Conservation (phyloP, 192 early-diverging fungal genomes). For the Podila minutissima region DNA sequence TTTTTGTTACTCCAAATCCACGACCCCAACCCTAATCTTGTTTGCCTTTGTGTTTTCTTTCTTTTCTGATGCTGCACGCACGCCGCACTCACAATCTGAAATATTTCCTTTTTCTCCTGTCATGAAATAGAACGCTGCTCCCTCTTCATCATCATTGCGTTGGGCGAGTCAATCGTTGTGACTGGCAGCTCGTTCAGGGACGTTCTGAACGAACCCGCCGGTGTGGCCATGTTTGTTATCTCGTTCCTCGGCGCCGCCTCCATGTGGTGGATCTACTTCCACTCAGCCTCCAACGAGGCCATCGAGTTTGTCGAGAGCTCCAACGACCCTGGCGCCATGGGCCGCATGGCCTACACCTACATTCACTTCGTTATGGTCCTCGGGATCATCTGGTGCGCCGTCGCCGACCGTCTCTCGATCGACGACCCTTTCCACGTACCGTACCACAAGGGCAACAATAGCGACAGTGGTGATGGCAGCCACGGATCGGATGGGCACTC, state of each 20-base stretch:
- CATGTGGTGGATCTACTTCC: conserved; percentile 52
- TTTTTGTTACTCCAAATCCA: background rate
- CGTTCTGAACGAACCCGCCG: conserved; percentile 14
- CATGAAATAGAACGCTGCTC: conserved; percentile 31
- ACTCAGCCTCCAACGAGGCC: conserved; percentile 26
- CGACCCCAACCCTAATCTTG: background rate
- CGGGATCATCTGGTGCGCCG: conserved; percentile 37
- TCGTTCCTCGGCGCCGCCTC: conserved; percentile 23
- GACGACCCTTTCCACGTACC: conserved; percentile 20
- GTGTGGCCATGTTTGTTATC: conserved; percentile 33
- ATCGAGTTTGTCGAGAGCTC: conserved; percentile 19
- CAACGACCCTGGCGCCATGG: conserved; percentile 36
- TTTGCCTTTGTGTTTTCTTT: background rate
- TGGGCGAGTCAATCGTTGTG: conserved; percentile 44
- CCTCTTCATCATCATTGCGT: conserved; percentile 38
- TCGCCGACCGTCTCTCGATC: conserved; percentile 34
- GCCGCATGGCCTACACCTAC: conserved; percentile 37
- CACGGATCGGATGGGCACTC: too few relatives aligned
- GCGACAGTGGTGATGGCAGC: too few relatives aligned
- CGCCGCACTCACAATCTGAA: too few relatives aligned
- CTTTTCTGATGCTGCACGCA: background rate
- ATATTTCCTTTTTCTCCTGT: background rate
- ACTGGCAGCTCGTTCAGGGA: conserved; percentile 33
- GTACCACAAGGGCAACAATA: conserved; percentile 12
- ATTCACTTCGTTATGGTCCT: conserved; percentile 38